A percentile compares a stretch with the other conserved stretches of the same genome.
phyloP scores from a whole-genome alignment of 768 basidiomycete species.

The Mrakia blollopis region DNA sequence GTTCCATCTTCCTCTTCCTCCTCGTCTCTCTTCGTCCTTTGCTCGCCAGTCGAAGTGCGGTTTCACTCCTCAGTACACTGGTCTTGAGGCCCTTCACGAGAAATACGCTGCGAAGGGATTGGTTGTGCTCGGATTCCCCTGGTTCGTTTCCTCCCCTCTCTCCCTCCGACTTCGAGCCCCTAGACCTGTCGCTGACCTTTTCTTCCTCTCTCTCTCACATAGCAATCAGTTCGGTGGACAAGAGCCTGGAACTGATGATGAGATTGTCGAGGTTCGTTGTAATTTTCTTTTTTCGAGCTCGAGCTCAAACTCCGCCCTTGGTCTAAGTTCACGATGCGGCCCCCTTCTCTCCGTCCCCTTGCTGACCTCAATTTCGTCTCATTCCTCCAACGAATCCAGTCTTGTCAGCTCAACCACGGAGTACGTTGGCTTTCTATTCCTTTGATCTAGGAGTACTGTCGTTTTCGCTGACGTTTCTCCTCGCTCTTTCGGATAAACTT shows the following conservation, averaged over 20 bases:
- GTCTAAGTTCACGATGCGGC: neutral
- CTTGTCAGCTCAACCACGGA: conserved; percentile 63
- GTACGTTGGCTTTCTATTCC: conserved; percentile 38
- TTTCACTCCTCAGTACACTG: conserved; percentile 49
- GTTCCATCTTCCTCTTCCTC: neutral
- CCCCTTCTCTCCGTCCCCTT: neutral
- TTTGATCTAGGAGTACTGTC: no score
- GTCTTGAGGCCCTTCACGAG: conserved; percentile 72
- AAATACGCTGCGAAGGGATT: conserved; percentile 73
- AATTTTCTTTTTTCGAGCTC: neutral
- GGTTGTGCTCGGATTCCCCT: conserved; percentile 64
- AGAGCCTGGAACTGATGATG: conserved; percentile 75
- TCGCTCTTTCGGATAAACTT: no score
- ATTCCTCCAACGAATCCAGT: neutral
- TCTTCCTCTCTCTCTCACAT: neutral
- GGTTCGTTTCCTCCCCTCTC: conserved; percentile 60
- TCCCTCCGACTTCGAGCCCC: neutral
- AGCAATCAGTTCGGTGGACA: conserved; percentile 58
- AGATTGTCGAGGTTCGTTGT: conserved; percentile 48
- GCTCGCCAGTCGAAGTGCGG: conserved; percentile 36
- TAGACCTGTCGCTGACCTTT: neutral
- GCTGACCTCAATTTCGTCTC: neutral
- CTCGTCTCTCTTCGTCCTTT: neutral
- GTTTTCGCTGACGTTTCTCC: conserved; percentile 59
- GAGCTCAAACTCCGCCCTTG: neutral